Evolutionary conservation across 331 rosid genomes (phyloP).

Genomic region (Acacia pycnantha): DNA sequence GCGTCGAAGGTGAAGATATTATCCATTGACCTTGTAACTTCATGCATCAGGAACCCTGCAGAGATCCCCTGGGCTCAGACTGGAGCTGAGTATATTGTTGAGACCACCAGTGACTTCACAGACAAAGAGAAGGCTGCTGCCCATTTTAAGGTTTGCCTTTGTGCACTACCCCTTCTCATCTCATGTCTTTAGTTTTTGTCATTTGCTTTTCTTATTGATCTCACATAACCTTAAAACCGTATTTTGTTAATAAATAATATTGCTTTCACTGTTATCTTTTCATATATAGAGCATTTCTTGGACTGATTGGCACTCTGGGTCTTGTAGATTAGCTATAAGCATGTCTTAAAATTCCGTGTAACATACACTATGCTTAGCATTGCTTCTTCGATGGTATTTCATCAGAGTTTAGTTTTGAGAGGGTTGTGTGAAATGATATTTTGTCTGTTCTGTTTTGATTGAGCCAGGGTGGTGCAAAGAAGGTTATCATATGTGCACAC

Average conservation of each 20-base stretch:
- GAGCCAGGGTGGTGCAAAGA: constrained; percentile 65
- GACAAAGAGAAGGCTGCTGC: constrained; percentile 59
- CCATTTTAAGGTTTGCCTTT: constrained; percentile 56
- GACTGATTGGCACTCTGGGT: not conserved
- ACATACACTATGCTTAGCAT: not conserved
- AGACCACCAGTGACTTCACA: constrained; percentile 52
- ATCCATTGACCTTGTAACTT: not conserved
- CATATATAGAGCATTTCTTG: not conserved
- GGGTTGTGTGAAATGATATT: not conserved
- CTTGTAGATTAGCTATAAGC: not conserved
- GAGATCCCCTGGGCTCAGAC: constrained; percentile 56
- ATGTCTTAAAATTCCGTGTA: not conserved
- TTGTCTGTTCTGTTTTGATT: not conserved
- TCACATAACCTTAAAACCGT: too few species aligned
- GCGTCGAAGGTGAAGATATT: not conserved
- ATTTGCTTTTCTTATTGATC: not conserved
- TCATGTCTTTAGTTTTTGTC: not conserved
- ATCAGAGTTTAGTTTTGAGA: not conserved
- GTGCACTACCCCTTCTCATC: not conserved
- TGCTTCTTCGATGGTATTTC: not conserved
- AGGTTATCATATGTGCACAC: constrained; percentile 59
- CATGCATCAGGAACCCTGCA: constrained; percentile 39
- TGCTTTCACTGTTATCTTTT: not conserved
- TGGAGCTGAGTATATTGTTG: constrained; percentile 54
- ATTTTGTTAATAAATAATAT: too few species aligned